Percentiles rank a stretch among this genome's conserved stretches.
phyloP scores from a whole-genome alignment of 2,329 filamentous ascomycete genomes.

The Davidsoniella neocaledoniae region DNA sequence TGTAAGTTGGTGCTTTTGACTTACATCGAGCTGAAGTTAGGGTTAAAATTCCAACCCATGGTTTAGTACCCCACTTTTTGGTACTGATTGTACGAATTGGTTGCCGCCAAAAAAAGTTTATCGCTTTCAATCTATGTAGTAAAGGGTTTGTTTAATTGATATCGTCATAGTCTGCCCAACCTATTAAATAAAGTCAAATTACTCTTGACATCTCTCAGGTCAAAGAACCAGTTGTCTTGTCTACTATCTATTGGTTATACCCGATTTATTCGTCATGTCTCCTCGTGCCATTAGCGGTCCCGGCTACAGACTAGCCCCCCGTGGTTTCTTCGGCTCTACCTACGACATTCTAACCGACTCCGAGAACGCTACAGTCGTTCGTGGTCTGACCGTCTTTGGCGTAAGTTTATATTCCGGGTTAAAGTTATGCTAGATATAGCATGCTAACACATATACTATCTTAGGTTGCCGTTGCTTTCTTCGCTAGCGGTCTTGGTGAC shows the following conservation, averaged over 20 bases:
- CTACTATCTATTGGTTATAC: neutral
- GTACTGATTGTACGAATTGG: no score
- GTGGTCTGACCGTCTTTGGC: constrained; percentile 50
- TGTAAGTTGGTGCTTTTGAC: no score
- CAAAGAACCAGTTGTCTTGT: neutral
- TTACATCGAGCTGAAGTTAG: no score
- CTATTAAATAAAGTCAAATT: no score
- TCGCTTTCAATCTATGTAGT: no score
- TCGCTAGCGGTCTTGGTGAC: constrained; percentile 42
- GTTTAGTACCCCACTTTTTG: no score
- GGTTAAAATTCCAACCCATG: no score
- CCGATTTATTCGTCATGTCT: constrained; percentile 5
- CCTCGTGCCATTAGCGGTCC: constrained; percentile 11
- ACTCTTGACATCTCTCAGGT: neutral
- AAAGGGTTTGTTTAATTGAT: no score
- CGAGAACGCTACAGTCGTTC: constrained; percentile 53
- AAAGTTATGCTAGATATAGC: neutral
- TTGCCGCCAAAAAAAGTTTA: no score
- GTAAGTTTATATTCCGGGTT: constrained; percentile 28
- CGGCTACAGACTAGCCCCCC: constrained; percentile 12
- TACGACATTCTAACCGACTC: constrained; percentile 47
- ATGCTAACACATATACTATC: neutral
- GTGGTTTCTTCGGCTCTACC: constrained; percentile 36
- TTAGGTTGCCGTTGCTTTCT: constrained; percentile 47
- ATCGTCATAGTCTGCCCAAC: no score